These are phyloP conservation scores for Clonostachys solani DNA, from an alignment of 2,329 filamentous ascomycete genomes.

Conservation along the genomic window DNA sequence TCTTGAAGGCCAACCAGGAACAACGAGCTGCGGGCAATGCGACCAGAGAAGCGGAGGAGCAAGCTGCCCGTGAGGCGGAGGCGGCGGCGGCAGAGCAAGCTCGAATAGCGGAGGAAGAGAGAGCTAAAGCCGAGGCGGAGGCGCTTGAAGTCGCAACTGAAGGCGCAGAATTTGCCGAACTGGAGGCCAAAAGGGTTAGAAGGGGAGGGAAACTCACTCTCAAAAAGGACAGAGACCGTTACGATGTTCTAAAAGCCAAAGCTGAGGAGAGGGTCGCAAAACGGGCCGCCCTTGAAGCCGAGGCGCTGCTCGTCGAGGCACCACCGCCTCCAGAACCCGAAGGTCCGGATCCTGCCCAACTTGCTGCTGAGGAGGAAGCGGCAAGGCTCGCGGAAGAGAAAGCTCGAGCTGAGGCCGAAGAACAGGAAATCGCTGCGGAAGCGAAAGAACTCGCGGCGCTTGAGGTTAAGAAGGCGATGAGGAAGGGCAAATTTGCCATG, in stretches of 20 bases:
- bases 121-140: conserved; percentile 10
- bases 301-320: not conserved
- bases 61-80: conserved; percentile 19
- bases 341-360: conserved; percentile 11
- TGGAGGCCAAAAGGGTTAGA: conserved; percentile 21
- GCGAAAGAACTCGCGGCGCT: conserved; percentile 14
- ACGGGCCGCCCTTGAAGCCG: not conserved
- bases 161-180: conserved; percentile 14
- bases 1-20: conserved; percentile 9
- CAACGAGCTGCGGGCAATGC: conserved; percentile 10
- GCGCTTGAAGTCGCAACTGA: conserved; percentile 10
- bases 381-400: conserved; percentile 15
- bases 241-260: not conserved
- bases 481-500: conserved; percentile 12
- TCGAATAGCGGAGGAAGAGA: conserved; percentile 3
- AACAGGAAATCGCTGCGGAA: conserved; percentile 8
- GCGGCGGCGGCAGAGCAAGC: conserved; percentile 16
- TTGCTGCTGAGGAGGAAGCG: conserved; percentile 12
- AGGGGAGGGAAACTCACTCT: conserved; percentile 20
- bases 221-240: conserved; percentile 13
- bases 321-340: not conserved
- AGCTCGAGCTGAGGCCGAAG: conserved; percentile 14
- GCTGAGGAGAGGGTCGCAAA: not conserved
- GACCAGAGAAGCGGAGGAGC: conserved; percentile 13
- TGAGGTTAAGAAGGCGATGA: conserved; percentile 19